Base-by-base conservation (phyloP, 768 basidiomycete species). In the Cyclocybe cylindracea region DNA sequence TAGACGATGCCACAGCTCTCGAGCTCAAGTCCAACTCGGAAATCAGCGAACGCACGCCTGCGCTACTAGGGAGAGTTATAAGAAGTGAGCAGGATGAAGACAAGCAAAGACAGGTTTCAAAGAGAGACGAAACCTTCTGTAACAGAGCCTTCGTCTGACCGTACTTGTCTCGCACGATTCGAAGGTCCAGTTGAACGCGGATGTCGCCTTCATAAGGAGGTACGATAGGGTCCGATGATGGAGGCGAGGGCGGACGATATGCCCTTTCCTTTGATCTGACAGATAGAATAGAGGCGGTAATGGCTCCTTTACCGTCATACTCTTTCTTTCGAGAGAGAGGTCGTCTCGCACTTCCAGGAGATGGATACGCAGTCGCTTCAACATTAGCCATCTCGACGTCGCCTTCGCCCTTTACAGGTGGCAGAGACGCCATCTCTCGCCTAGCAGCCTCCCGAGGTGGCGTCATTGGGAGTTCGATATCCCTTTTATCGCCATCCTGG, bases 1-100 rank as follows among this genome's bases (percentile, higher is more conserved):
- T 33, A 53, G 24, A 64, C 62, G 10, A 51, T 19, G 8, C 62
- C 60, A 41, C 62, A 64, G 32, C 58, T 61, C 31, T 58, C 45
- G 8, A 64, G 53, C 4, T 57, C 55, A 39, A 61, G 44, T 10
- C 53, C 40, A 2, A 55, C 54, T 55, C 53, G 54, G 16, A 59
- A 11, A 11, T 60, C 53, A 18, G 1, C 37, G n/a, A 46, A 52
- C 2, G 40, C 7, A 35, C 45, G 48, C 59, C 59, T 46, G 42
- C 61, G 59, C 63, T 64, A 64, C 58, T 61, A 46, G 53, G 45
- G n/a, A 37, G 34, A n/a, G 29, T 32, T 3, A 45, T 46, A 13
- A 53, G 14, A 39, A 10, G 29, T 53, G 40, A 44, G 45, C 24
- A 45, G 5, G 11, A 36, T n/a, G 19, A 11, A 11, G 16, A 44